A percentile compares a stretch with the other conserved stretches of the same genome.
These are phyloP conservation scores for Usnea hakonensis DNA, from an alignment of 495 filamentous ascomycete species.

Conservation along the genomic window DNA sequence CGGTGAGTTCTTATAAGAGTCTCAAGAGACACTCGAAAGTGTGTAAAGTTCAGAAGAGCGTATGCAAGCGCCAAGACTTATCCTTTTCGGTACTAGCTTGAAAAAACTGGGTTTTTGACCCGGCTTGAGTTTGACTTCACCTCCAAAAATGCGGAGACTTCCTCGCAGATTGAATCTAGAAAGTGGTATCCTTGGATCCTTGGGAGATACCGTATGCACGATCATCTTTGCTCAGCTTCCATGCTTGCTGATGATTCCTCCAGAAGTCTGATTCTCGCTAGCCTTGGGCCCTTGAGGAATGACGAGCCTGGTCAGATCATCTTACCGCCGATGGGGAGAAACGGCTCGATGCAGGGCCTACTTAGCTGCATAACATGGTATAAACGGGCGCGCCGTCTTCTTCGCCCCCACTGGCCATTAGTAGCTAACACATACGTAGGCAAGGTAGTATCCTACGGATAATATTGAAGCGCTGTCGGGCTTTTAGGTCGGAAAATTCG, in stretches of 20 bases:
- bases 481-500: constrained; percentile 7
- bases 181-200: background rate
- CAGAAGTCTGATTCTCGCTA: background rate
- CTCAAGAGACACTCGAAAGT: no score
- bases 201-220: background rate
- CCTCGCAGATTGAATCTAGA: background rate
- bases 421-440: no score
- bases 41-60: no score
- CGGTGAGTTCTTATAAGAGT: no score
- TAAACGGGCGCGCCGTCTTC: constrained; percentile 9
- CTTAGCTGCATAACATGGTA: constrained; percentile 15
- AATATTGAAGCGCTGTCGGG: constrained; percentile 10
- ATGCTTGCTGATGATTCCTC: background rate
- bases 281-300: background rate
- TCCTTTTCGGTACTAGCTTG: constrained; percentile 8
- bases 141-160: background rate
- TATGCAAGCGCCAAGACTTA: background rate
- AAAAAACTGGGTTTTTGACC: constrained; percentile 6
- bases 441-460: no score
- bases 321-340: constrained; percentile 7
- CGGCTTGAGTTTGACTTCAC: constrained; percentile 3
- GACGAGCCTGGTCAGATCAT: constrained; percentile 5
- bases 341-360: constrained; percentile 10
- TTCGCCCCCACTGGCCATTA: constrained; percentile 7
- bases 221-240: background rate